Conservation (phyloP, 2,329 filamentous ascomycete species). For the Fusarium tupiense region DNA sequence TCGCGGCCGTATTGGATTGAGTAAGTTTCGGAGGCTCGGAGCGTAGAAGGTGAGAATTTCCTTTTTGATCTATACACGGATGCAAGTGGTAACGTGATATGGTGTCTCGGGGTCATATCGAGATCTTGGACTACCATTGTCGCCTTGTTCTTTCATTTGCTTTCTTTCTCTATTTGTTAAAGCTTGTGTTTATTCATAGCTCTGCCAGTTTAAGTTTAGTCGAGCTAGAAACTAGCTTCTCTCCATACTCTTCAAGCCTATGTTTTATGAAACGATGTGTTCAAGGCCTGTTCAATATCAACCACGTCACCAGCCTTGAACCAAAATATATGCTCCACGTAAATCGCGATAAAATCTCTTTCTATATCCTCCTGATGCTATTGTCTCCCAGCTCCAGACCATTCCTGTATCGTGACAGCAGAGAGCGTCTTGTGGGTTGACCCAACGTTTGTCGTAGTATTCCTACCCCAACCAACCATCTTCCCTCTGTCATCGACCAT, state of each 20-base stretch:
- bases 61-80: background rate
- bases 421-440: background rate
- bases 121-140: background rate
- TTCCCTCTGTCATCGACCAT: background rate
- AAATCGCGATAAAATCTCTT: background rate
- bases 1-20: background rate
- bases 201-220: accelerated
- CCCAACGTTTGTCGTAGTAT: background rate
- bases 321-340: accelerated
- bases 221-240: background rate
- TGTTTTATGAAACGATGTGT: background rate
- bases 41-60: background rate
- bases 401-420: background rate
- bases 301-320: background rate
- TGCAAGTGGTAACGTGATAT: background rate
- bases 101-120: background rate
- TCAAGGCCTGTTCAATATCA: too few species aligned
- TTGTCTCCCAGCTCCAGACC: background rate
- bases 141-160: background rate
- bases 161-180: background rate
- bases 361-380: background rate
- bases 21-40: background rate
- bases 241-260: background rate
- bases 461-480: background rate
- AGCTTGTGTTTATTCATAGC: background rate